phyloP scores from a whole-genome alignment of 371 early-diverging fungal species.

The Lichtheimia ramosa region DNA sequence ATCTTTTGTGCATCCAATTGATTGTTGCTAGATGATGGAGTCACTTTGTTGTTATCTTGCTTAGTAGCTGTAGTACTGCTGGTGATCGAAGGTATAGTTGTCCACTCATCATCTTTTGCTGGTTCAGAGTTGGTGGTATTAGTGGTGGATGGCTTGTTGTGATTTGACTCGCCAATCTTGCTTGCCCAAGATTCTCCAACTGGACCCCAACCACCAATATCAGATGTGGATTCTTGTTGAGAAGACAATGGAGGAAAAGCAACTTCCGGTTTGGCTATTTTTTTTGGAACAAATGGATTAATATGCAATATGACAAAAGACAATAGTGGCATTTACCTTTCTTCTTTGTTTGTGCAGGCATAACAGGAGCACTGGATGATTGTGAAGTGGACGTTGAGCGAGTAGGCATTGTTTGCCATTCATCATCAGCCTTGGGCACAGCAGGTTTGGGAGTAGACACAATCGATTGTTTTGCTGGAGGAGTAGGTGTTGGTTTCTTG shows the following conservation, averaged over 20 bases:
- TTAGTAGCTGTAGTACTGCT: too few relatives aligned
- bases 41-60: too few relatives aligned
- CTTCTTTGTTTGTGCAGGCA: neutral
- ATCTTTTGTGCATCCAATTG: too few relatives aligned
- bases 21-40: too few relatives aligned
- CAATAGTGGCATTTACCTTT: neutral
- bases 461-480: neutral
- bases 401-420: neutral
- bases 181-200: too few relatives aligned
- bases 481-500: neutral
- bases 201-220: slow-evolving; percentile 1
- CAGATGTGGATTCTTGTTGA: neutral
- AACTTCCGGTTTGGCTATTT: too few relatives aligned
- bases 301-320: too few relatives aligned
- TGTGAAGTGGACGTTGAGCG: neutral
- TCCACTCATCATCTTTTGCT: neutral
- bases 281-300: too few relatives aligned
- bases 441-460: neutral
- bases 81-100: too few relatives aligned
- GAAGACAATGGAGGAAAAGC: neutral
- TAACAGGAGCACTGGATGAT: neutral
- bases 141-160: neutral
- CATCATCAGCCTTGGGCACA: neutral
- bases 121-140: neutral
- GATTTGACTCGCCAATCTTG: neutral